Percentiles rank a stretch among this genome's conserved stretches.
phyloP scores from a whole-genome alignment of 2,329 filamentous ascomycete genomes.

The Beauveria sp. region DNA sequence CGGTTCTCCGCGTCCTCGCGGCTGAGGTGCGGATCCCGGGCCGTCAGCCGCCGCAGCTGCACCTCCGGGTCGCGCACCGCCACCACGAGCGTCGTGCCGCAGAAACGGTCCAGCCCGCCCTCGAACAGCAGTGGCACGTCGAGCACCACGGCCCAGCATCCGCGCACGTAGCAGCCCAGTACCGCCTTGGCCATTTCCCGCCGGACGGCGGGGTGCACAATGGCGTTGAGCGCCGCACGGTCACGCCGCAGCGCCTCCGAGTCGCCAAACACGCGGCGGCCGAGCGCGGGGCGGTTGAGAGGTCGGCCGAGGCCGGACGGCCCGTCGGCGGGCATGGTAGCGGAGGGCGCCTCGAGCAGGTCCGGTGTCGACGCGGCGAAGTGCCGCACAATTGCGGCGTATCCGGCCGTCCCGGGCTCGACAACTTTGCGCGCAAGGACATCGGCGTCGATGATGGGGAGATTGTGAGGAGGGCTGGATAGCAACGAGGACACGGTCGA shows the following conservation, averaged over 20 bases:
- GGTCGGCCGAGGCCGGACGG: constrained; percentile 58
- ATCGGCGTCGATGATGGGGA: constrained; percentile 93
- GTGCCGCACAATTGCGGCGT: constrained; percentile 71
- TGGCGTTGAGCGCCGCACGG: constrained; percentile 71
- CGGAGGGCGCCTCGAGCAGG: constrained; percentile 58
- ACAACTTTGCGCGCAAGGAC: constrained; percentile 87
- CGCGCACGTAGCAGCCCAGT: constrained; percentile 62
- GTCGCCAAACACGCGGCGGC: constrained; percentile 77
- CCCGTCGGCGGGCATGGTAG: constrained; percentile 45
- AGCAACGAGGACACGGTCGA: constrained; percentile 87
- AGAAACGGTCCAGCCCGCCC: constrained; percentile 75
- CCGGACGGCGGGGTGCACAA: constrained; percentile 87
- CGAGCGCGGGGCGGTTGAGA: constrained; percentile 79
- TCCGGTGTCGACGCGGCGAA: constrained; percentile 81
- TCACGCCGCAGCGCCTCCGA: constrained; percentile 63
- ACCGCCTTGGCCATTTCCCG: constrained; percentile 72
- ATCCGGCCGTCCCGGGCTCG: constrained; percentile 80
- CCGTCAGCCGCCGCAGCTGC: constrained; percentile 73
- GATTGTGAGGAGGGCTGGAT: constrained; percentile 67
- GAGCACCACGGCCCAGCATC: constrained; percentile 82
- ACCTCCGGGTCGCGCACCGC: constrained; percentile 71
- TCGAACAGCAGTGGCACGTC: constrained; percentile 93
- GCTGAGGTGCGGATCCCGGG: constrained; percentile 68
- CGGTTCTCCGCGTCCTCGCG: constrained; percentile 83
- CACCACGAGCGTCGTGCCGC: constrained; percentile 79